Base-by-base conservation (phyloP, 2,329 filamentous ascomycete genomes). In the Neofusicoccum laricinum region DNA sequence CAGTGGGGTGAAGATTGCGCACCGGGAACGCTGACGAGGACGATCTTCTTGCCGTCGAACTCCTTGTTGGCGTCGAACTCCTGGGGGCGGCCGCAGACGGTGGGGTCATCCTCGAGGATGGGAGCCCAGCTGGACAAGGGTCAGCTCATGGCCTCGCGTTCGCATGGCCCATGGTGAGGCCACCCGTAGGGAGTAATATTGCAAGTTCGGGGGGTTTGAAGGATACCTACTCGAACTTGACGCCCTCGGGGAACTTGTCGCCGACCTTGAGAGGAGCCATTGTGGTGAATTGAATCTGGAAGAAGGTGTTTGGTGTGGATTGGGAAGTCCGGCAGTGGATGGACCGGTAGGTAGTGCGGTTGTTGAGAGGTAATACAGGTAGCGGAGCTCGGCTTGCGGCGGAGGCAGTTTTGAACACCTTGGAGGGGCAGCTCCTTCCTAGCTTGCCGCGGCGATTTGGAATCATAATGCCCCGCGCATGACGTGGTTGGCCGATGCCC, bases 11-110 rank as follows among this genome's bases (percentile, higher is more conserved):
- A 41, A 10, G n/a, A 21, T 7, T 17, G 72, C 75, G 59, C 67
- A 81, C 88, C 88, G 30, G 88, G 88, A 36, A 90, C 85, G 65
- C 86, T 83, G 78, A 91, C 87, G 67, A 91, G 79, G 65, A 91
- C 85, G 67, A 90, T 87, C 76, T 89, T 90, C 82, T 90, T 90
- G 79, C 86, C 80, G 64, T 84, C 82, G 80, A 86, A 91, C 75
- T 90, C 85, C 79, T 93, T 90, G 81, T 87, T 90, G 73, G 93
- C 93, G 71, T 95, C 83, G 82, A 90, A 96, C 74, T 86, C 85
- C 73, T 88, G 84, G 66, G 92, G 92, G 65, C 90, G 85, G 70
- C 93, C 93, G 79, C 93, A 97, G 67, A 86, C 82, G 62, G 86
- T 91, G 71, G 96, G 85, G 68, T 85, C 81, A 58, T 82, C 85